Evolutionary conservation across 768 basidiomycete genomes (phyloP).

Genomic region (Rhodotorula graminis): DNA sequence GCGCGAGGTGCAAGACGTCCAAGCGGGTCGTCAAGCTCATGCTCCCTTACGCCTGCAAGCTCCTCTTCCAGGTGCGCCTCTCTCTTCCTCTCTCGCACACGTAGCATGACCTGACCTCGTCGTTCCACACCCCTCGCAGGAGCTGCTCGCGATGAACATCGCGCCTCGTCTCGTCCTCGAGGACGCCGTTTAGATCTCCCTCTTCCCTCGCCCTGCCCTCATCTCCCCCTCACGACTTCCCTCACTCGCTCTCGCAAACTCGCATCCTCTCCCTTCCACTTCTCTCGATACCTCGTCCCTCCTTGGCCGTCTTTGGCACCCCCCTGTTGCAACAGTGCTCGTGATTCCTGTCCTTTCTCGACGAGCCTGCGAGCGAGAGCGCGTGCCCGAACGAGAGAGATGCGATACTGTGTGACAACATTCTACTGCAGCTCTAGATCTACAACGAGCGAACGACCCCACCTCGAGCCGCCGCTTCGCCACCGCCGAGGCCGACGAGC

Average conservation of each 20-base stretch:
- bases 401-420: neutral
- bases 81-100: neutral
- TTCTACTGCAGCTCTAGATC: neutral
- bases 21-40: constrained; percentile 93
- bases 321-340: too few relatives aligned
- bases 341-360: too few relatives aligned
- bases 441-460: neutral
- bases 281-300: neutral
- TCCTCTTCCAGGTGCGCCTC: constrained; percentile 45
- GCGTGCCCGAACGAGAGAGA: too few relatives aligned
- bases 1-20: constrained; percentile 73
- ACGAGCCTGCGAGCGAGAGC: too few relatives aligned
- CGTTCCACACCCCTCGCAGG: constrained; percentile 1
- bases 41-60: constrained; percentile 92
- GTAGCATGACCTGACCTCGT: too few relatives aligned
- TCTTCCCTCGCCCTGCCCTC: neutral
- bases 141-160: constrained; percentile 97
- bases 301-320: too few relatives aligned
- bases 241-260: neutral
- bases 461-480: too few relatives aligned
- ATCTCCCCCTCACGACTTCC: neutral
- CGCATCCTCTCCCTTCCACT: neutral
- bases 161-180: constrained; percentile 82
- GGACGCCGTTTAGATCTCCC: constrained; percentile 23
- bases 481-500: neutral